Evolutionary conservation across 2,329 filamentous ascomycete genomes (phyloP), one percentile per base, ranked within the genome.

Genomic region (Microdochium bolleyi): DNA sequence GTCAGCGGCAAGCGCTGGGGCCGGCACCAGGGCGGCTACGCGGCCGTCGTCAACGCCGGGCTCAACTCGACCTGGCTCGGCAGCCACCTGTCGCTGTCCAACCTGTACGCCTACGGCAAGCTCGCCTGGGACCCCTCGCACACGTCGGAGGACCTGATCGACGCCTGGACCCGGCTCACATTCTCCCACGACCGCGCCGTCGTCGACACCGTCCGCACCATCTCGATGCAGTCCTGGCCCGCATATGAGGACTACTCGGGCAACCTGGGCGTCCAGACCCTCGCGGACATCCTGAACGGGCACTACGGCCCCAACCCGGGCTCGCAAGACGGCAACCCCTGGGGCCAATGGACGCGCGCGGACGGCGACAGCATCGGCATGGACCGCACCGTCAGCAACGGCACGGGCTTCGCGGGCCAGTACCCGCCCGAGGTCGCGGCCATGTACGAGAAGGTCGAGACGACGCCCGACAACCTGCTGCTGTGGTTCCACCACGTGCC

Each of bases 401-500:
- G 86, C 10, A 88, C 85, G 0, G 80, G 82, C 0, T 83, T 76
- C 56, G 70, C 84, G 0, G 83, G 83, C 0, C 83, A 88, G 59
- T 89, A 89, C 60, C 83, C 84, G 0, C 58, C 74, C 0, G 79
- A 85, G 54, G 65, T 89, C 0, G 79, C 80, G 0, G 63, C 70
- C 2, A 65, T 70, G 59, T 89, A 77, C 61, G 85, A 89, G 58
- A 67, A 77, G 46, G 70, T 82, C 19, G 74, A 78, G 14, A 84
- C 79, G 0, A 88, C 85, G 0, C 84, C 85, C 0, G 85, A 88
- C 55, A 73, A 88, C 22, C 70, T 89, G 1, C 66, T 89, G 2
- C 71, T 89, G 2, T 89, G 85, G 85, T 89, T 89, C 68, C 86
- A 89, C 64, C 86, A 89, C 61, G 83, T 89, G 0, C 77, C 78